These are phyloP conservation scores for Lachnellula cervina DNA, from an alignment of 2,329 filamentous ascomycete genomes.

Conservation along the genomic window DNA sequence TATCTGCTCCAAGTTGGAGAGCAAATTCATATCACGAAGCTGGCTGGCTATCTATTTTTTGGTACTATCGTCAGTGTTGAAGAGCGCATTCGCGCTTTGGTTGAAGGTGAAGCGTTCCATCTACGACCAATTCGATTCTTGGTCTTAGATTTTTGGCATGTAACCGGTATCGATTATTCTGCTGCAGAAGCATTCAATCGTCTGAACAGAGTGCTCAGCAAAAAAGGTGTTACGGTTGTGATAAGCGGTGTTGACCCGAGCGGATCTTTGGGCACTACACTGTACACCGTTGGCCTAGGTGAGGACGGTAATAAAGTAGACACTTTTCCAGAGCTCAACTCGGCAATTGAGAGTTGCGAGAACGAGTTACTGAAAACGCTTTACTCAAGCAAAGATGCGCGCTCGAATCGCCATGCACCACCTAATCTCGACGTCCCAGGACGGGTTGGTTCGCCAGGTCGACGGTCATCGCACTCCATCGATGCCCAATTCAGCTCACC, in stretches of 20 bases:
- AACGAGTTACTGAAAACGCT: slow-evolving; percentile 85
- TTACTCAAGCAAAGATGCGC: slow-evolving; percentile 64
- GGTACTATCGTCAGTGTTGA: slow-evolving; percentile 96
- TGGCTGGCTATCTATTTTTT: slow-evolving; percentile 96
- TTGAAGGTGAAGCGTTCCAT: slow-evolving; percentile 76
- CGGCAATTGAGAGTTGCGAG: slow-evolving; percentile 88
- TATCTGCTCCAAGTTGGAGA: slow-evolving; percentile 81
- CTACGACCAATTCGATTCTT: slow-evolving; percentile 81
- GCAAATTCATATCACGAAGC: slow-evolving; percentile 87
- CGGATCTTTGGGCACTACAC: slow-evolving; percentile 68
- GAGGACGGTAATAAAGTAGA: slow-evolving; percentile 68
- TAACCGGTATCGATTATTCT: slow-evolving; percentile 92
- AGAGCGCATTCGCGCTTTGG: slow-evolving; percentile 73
- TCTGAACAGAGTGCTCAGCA: slow-evolving; percentile 76
- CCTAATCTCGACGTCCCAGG: slow-evolving; percentile 28
- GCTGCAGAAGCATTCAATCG: slow-evolving; percentile 92
- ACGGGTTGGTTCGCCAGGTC: background rate
- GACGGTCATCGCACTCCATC: slow-evolving; percentile 35
- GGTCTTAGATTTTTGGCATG: slow-evolving; percentile 81
- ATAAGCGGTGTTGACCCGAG: slow-evolving; percentile 77
- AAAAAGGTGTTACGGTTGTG: slow-evolving; percentile 73
- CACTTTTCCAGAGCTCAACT: slow-evolving; percentile 86
- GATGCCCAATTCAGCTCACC: slow-evolving; percentile 69
- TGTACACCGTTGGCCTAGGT: slow-evolving; percentile 79
- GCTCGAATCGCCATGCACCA: slow-evolving; percentile 40